Conservation (phyloP, 306 rosid species). For the Trifolium fragiferum region DNA sequence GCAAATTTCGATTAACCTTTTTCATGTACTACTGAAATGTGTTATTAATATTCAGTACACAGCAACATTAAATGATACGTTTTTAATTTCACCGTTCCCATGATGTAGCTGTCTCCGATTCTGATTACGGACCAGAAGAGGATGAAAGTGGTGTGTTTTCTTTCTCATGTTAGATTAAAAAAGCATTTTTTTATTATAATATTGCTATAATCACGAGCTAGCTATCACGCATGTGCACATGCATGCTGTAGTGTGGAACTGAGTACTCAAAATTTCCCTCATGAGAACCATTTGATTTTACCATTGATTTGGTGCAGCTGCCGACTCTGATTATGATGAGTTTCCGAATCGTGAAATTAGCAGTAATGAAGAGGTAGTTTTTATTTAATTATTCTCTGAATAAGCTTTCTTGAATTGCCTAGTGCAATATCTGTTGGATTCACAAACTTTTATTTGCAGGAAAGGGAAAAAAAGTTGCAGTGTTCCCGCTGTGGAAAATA, state of each 20-base stretch:
- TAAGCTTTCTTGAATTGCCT: constrained; percentile 23
- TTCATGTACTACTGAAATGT: constrained; percentile 6
- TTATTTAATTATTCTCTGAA: background rate
- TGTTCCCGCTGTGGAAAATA: constrained; percentile 79
- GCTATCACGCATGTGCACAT: background rate
- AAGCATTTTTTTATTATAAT: constrained; percentile 4
- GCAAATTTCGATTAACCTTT: constrained; percentile 34
- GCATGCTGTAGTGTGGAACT: too few relatives aligned
- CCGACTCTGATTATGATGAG: constrained; percentile 81
- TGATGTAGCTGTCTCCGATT: constrained; percentile 42
- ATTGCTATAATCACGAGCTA: too few relatives aligned
- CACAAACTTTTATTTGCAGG: constrained; percentile 55
- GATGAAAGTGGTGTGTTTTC: constrained; percentile 42
- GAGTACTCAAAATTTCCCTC: too few relatives aligned
- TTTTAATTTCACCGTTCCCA: constrained; percentile 10
- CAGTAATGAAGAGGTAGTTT: constrained; percentile 64
- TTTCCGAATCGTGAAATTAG: constrained; percentile 80
- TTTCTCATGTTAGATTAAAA: background rate
- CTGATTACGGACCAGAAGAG: constrained; percentile 43
- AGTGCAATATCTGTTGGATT: constrained; percentile 27
- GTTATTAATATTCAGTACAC: constrained; percentile 21
- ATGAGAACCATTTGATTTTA: too few relatives aligned
- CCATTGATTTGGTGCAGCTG: constrained; percentile 70
- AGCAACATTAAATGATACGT: background rate
- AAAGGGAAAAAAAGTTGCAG: constrained; percentile 70